phyloP scores from a whole-genome alignment of 192 early-diverging fungal species.

The Thamnidium elegans region DNA sequence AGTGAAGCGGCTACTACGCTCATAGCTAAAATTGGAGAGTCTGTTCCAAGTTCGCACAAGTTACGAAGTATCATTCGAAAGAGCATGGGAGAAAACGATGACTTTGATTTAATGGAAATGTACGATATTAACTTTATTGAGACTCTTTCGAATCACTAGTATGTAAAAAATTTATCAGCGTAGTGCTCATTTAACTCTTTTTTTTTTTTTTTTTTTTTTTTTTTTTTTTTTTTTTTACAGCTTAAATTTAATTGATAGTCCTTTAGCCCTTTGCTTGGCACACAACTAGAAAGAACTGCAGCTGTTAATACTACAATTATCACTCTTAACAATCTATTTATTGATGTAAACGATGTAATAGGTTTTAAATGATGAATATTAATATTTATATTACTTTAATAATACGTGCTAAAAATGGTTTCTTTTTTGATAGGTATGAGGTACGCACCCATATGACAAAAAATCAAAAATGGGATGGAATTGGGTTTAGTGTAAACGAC shows the following conservation, averaged over 20 bases:
- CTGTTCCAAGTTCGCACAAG: slow-evolving; percentile 3
- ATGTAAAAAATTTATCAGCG: not conserved
- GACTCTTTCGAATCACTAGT: slow-evolving; percentile 2
- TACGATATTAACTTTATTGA: slow-evolving; percentile 5
- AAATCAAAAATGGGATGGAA: slow-evolving; percentile 9
- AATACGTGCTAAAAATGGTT: not conserved
- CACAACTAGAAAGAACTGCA: slow-evolving; percentile 2
- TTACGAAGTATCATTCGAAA: slow-evolving; percentile 8
- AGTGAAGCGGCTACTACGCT: slow-evolving; percentile 12
- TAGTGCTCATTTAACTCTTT: not conserved
- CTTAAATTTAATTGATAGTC: slow-evolving; percentile 6
- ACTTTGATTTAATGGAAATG: slow-evolving; percentile 1
- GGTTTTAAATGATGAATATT: slow-evolving; percentile 3
- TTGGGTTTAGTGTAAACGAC: not conserved
- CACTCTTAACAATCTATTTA: not conserved
- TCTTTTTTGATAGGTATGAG: not conserved
- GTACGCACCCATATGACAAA: not conserved
- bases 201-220: not conserved
- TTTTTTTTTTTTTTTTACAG: slow-evolving; percentile 3
- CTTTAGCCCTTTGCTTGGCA: slow-evolving; percentile 3
- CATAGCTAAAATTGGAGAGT: slow-evolving; percentile 3
- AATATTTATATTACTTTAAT: slow-evolving; percentile 7
- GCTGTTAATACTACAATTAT: not conserved
- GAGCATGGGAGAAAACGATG: slow-evolving; percentile 7
- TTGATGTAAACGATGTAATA: not conserved